phyloP scores from a whole-genome alignment of 2,329 filamentous ascomycete genomes.

The Chrysosporium keratinophilum region DNA sequence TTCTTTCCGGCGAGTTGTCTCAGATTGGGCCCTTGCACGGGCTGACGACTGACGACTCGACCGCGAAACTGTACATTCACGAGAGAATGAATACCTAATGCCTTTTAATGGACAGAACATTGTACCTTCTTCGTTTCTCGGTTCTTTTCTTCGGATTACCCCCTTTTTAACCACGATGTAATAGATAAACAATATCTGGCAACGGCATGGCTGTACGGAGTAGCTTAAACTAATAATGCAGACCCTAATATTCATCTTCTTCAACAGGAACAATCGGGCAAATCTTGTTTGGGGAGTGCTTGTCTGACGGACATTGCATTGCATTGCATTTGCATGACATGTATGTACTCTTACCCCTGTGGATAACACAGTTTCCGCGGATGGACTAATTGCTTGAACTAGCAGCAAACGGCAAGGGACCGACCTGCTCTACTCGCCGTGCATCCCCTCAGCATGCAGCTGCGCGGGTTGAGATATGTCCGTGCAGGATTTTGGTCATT shows the following conservation, averaged over 20 bases:
- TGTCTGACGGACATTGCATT: too few relatives aligned
- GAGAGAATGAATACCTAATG: conserved; percentile 10
- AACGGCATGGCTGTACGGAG: not conserved
- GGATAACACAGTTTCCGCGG: too few relatives aligned
- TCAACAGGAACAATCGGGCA: not conserved
- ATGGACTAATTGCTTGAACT: too few relatives aligned
- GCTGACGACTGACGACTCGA: not conserved
- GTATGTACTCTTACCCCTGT: too few relatives aligned
- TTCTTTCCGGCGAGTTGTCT: not conserved
- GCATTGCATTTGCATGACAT: too few relatives aligned
- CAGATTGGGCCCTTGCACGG: not conserved
- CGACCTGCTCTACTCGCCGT: too few relatives aligned
- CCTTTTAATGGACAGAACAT: conserved; percentile 4
- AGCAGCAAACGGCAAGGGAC: too few relatives aligned
- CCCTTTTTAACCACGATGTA: conserved; percentile 2
- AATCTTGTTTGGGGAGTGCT: too few relatives aligned
- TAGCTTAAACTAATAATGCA: conserved; percentile 10
- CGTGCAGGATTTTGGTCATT: too few relatives aligned
- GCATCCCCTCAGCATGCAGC: too few relatives aligned
- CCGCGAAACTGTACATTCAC: conserved; percentile 8
- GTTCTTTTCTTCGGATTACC: not conserved
- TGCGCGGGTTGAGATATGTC: too few relatives aligned
- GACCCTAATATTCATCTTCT: not conserved
- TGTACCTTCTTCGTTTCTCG: not conserved
- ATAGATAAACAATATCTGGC: conserved; percentile 3